phyloP scores from a whole-genome alignment of 306 rosid genomes.

The Cicer arietinum region DNA sequence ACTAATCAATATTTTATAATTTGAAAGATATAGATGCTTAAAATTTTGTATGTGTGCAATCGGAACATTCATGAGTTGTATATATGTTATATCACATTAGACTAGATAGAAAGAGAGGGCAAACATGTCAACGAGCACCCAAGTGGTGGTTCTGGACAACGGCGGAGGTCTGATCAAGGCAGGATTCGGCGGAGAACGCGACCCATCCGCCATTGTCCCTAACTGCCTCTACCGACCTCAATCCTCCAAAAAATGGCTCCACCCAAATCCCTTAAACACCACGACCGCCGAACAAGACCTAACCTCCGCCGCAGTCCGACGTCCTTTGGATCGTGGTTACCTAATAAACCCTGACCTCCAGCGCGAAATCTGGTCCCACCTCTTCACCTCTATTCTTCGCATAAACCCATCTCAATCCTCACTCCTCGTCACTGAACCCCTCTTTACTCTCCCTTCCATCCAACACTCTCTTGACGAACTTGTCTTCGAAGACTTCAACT shows the following conservation, averaged over 20 bases:
- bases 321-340: constrained; percentile 91
- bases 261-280: constrained; percentile 56
- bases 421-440: constrained; percentile 86
- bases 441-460: constrained; percentile 81
- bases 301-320: constrained; percentile 89
- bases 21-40: no score
- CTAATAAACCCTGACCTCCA: constrained; percentile 89
- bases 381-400: constrained; percentile 74
- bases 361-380: constrained; percentile 92
- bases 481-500: constrained; percentile 90
- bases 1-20: no score
- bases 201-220: constrained; percentile 71
- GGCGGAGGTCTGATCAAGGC: constrained; percentile 94
- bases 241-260: constrained; percentile 86
- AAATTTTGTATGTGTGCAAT: no score
- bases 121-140: constrained; percentile 49
- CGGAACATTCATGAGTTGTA: no score
- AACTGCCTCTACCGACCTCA: constrained; percentile 78
- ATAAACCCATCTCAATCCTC: constrained; percentile 66
- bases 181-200: constrained; percentile 79
- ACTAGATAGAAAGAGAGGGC: background rate
- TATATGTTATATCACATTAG: no score
- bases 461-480: constrained; percentile 84
- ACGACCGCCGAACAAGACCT: constrained; percentile 60
- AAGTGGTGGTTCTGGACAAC: constrained; percentile 84